These are phyloP conservation scores for Caryopteris hybrid DNA, from an alignment of 305 asterid species.

Conservation along the genomic window DNA sequence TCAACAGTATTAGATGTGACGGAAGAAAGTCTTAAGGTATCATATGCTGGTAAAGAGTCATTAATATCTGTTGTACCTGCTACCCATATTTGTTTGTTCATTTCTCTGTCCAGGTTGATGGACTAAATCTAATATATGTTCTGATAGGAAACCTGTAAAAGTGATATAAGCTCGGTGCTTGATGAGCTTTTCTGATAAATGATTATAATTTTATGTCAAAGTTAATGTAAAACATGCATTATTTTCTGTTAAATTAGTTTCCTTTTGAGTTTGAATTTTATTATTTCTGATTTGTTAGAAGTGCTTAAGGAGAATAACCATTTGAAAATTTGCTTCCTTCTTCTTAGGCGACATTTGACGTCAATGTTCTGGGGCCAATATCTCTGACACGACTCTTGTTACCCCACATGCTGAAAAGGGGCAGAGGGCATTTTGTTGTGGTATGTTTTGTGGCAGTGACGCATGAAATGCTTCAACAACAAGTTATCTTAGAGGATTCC, in stretches of 20 bases:
- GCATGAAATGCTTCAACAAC: slow-evolving; percentile 5
- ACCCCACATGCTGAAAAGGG: slow-evolving; percentile 81
- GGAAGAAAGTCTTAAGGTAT: slow-evolving; percentile 89
- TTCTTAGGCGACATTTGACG: slow-evolving; percentile 77
- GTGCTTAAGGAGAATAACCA: neutral
- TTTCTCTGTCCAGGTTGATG: slow-evolving; percentile 1
- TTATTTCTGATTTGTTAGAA: neutral
- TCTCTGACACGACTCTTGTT: slow-evolving; percentile 66
- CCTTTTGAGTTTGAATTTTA: neutral
- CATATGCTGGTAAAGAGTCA: slow-evolving; percentile 16
- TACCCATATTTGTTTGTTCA: slow-evolving; percentile 2
- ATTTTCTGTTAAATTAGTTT: neutral
- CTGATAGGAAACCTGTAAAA: neutral
- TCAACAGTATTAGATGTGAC: slow-evolving; percentile 70
- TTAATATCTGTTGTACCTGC: slow-evolving; percentile 4
- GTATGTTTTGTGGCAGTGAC: slow-evolving; percentile 37
- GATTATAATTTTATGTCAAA: neutral
- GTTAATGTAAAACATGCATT: neutral
- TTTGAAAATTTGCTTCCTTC: slow-evolving; percentile 18
- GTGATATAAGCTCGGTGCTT: neutral
- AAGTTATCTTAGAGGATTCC: neutral
- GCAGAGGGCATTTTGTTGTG: slow-evolving; percentile 94
- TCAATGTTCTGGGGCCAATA: slow-evolving; percentile 86
- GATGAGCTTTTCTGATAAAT: neutral
- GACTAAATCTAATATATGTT: neutral